These are phyloP conservation scores for Phellinidium pouzarii DNA, from an alignment of 1,284 basidiomycete species.

Conservation along the genomic window DNA sequence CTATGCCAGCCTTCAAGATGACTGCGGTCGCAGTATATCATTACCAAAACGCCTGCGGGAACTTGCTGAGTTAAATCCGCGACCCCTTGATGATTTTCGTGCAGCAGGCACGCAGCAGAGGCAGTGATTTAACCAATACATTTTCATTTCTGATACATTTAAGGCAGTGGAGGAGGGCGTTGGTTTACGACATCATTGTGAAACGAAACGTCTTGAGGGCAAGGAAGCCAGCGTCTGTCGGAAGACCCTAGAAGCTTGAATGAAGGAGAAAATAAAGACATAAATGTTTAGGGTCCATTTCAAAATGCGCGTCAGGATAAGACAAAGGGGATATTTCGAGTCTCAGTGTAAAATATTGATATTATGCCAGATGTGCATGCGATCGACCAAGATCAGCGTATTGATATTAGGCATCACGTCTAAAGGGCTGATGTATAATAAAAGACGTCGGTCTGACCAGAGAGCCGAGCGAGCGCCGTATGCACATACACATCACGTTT, in stretches of 20 bases:
- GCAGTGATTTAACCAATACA: background rate
- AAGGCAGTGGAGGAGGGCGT: background rate
- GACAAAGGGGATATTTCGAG: no score
- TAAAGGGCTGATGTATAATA: background rate
- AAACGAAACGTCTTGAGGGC: background rate
- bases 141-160: background rate
- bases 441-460: background rate
- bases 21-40: background rate
- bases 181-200: background rate
- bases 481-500: background rate
- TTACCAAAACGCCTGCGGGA: background rate
- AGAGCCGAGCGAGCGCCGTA: background rate
- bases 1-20: no score
- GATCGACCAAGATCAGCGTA: background rate
- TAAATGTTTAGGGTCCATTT: no score
- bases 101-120: background rate
- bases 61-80: background rate
- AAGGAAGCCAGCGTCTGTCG: background rate
- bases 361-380: no score
- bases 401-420: background rate
- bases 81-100: background rate
- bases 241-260: background rate
- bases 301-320: no score
- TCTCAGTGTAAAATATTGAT: no score
- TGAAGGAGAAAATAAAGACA: no score